Base-by-base conservation (phyloP, 2,329 filamentous ascomycete genomes). In the Basipetospora sp. region DNA sequence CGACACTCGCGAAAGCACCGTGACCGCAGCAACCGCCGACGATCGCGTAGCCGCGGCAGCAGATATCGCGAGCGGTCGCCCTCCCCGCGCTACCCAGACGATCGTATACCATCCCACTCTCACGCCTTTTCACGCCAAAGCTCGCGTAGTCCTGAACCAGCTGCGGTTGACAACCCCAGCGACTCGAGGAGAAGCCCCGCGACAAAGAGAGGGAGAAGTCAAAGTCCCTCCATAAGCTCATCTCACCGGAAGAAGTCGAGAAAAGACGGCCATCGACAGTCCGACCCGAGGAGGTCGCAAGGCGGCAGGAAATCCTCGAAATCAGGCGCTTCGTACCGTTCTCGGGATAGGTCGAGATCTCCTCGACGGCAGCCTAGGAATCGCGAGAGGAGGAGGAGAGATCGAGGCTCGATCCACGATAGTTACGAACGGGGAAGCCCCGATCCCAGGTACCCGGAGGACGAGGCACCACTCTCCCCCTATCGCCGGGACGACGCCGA, bases 201-300 rank as follows among this genome's bases (percentile, higher is more conserved):
- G 5, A 44, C 54, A 26, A 66, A 65, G 45, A 55, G 63, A 36
- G 53, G 56, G 34, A 55, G 63, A 41, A 65, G 56, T 41, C 55
- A 55, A 36, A 65, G 59, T 34, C 58, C 50, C n/a, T 56, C 63
- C 2, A 48, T 54, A 16, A 54, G 51, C 3, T 47, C 49, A 4
- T 54, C 53, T 22, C 57, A 55, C 35, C 53, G 57, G 18, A 67
- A 67, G 47, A 60, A 50, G 51, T 59, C 63, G 46, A 58, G 59
- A 53, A 54, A 54, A 39, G 55, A 52, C 31, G 54, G 56, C 35
- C 57, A 58, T 41, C 58, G 56, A 42, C 59, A 59, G 43, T 57
- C 56, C 40, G 59, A 61, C 35, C 50, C 18, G 15, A 30, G 22
- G 17, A 22, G 19, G 6, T 26, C 33, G 22, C n/a, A 35, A 27